Evolutionary conservation across 2,329 filamentous ascomycete genomes (phyloP), one percentile per base, ranked within the genome.

Genomic region (Scleromitrula shiraiana): DNA sequence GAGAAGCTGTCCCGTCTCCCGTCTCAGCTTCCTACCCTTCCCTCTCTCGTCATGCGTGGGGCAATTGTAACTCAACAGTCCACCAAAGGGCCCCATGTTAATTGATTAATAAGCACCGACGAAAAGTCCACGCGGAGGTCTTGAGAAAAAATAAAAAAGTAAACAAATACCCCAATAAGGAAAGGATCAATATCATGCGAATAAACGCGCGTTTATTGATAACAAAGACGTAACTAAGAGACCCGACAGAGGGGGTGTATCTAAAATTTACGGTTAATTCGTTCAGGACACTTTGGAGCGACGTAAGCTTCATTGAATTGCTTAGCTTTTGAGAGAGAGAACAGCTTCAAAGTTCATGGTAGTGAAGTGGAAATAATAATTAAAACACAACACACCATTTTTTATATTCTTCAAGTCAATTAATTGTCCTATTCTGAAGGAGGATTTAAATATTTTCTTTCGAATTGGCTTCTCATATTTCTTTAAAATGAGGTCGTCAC

Each of bases 401-500:
- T 26, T 32, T 17, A 12, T 30, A 24, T 32, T 32, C 14, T 20
- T 41, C 35, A 40, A n/a, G n/a, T n/a, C n/a, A n/a, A n/a, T n/a
- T n/a, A n/a, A n/a, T 15, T 27, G 23, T 32, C 22, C 26, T 7
- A 40, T 9, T n/a, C 17, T 15, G 27, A 15, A 20, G 23, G 26
- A 23, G 29, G 26, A 38, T 17, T 30, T 23, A 23, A 15, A 2
- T 23, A 2, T 19, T 47, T 15, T n/a, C 8, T 10, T 7, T 17
- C 4, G n/a, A 29, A 20, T 29, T 42, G 45, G 45, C 38, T 17
- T 47, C 27, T 22, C 23, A 27, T 36, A 44, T 38, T 42, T 49
- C 41, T 50, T 56, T 56, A 62, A 58, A n/a, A 64, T 65, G 61
- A 59, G 55, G 58, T 41, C 54, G 29, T 38, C 54, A 38, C 56